Evolutionary conservation across 2,329 filamentous ascomycete genomes (phyloP), one percentile per base, ranked within the genome.

Genomic region (Daldinia sp.): DNA sequence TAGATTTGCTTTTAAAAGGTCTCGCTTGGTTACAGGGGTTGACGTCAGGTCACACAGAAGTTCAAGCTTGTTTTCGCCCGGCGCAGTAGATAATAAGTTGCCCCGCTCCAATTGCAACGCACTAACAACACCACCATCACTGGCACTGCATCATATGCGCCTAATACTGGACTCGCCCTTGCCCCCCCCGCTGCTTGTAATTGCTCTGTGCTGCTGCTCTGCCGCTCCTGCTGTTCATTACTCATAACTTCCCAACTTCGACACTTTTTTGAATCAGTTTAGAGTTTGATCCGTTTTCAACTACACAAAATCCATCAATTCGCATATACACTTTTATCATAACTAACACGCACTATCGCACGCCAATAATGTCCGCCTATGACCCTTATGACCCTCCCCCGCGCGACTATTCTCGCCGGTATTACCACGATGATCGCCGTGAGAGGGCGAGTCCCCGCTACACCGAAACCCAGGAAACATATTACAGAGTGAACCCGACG

Each of bases 361-460:
- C 46, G 33, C 54, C 33, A 67, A 73, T 64, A 71, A 84, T 84
- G 81, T 80, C 81, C 63, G 81, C 82, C 73, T 88, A 89, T 82
- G 86, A 88, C 75, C 79, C 81, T 56, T 87, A 88, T 75, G 86
- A 88, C 59, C 72, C 77, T 50, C 80, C 78, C 28, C 80, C 75
- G 59, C 78, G 82, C 74, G 83, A 87, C 60, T 82, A 85, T 75
- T 81, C 81, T 15, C 80, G 83, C 68, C 84, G 84, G 68, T 83
- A 87, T 75, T 83, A 86, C 77, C 84, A 86, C 61, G 86, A 87
- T 68, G 86, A 87, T 65, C 82, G 83, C 39, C 82, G 84, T 54
- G 82, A 86, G 50, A 83, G 86, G 54, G 80, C 81, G 46, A 85
- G 87, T 42, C 81, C 85, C 65, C 85, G 86, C 72, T 87, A 87